phyloP scores from a whole-genome alignment of 192 early-diverging fungal genomes.

The Glomus cerebriforme region DNA sequence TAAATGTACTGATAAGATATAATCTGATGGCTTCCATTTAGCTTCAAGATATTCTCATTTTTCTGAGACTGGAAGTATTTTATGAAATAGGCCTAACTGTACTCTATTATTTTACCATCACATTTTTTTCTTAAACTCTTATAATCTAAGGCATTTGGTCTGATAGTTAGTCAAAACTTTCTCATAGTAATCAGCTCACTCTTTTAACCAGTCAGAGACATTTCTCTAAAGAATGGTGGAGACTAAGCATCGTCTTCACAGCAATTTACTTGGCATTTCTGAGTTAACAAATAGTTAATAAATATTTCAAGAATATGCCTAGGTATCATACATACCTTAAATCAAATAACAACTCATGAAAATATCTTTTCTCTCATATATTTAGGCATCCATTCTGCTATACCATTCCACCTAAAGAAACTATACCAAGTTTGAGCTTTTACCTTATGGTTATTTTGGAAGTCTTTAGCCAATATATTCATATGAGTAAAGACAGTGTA shows the following conservation, averaged over 20 bases:
- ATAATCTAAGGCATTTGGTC: conserved; percentile 13
- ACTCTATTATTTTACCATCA: no score
- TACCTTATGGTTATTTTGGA: no score
- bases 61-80: background rate
- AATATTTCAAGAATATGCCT: conserved; percentile 26
- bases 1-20: no score
- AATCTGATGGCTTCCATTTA: conserved; percentile 22
- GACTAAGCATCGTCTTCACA: conserved; percentile 13
- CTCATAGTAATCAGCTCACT: no score
- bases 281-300: conserved; percentile 21
- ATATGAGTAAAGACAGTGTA: no score
- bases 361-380: conserved; percentile 17
- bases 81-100: background rate
- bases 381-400: no score
- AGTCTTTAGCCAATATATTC: no score
- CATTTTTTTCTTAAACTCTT: conserved; percentile 27
- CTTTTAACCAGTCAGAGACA: conserved; percentile 18
- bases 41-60: no score
- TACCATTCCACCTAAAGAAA: no score
- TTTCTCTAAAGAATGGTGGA: conserved; percentile 26
- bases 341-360: conserved; percentile 8
- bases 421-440: no score
- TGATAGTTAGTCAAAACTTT: conserved; percentile 28
- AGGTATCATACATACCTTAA: conserved; percentile 17
- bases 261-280: conserved; percentile 25